These are phyloP conservation scores for Aristolochia contorta DNA, from an alignment of 164 flowering plant species.

Conservation along the genomic window DNA sequence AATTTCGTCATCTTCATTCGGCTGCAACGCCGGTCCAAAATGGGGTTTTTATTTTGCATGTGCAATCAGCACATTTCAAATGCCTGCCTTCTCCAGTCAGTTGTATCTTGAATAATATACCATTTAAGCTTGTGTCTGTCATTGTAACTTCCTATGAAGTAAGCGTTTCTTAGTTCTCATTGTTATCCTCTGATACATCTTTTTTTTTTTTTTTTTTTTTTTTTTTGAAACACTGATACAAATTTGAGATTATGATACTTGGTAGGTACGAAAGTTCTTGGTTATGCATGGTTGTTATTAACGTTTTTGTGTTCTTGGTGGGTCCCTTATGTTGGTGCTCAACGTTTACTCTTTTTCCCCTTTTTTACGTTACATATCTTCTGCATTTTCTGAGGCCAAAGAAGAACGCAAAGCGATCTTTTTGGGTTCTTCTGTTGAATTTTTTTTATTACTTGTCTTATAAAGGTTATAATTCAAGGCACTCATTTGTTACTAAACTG, in stretches of 20 bases:
- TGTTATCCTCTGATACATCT: no score
- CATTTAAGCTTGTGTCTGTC: not conserved
- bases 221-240: no score
- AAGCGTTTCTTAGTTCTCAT: no score
- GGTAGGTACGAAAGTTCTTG: no score
- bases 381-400: conserved; percentile 1
- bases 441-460: not conserved
- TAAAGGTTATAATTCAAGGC: not conserved
- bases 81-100: no score
- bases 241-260: no score
- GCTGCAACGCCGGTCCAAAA: conserved; percentile 3
- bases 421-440: not conserved
- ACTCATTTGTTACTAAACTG: not conserved
- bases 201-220: no score
- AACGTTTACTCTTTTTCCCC: not conserved
- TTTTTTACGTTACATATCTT: not conserved
- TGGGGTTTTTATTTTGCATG: not conserved
- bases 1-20: not conserved
- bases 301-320: no score
- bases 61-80: no score
- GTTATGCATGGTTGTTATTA: no score
- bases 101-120: not conserved
- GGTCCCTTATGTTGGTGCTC: no score
- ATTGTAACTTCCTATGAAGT: not conserved
- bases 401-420: not conserved